phyloP scores from a whole-genome alignment of 305 asterid genomes.

The Fraxinus sp. region DNA sequence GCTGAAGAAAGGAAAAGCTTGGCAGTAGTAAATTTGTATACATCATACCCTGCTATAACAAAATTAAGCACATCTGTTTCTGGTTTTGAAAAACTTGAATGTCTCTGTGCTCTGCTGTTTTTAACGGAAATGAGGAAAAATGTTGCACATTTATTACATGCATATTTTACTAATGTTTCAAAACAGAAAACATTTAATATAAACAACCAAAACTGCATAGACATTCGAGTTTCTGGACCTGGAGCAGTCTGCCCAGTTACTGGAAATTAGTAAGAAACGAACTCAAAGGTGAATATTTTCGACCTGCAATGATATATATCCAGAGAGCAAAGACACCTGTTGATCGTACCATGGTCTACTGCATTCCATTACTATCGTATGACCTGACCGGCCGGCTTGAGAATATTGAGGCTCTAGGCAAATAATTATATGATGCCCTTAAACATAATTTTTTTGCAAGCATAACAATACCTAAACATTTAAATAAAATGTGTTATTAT shows the following conservation, averaged over 20 bases:
- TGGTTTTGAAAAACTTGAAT: background rate
- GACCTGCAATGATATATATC: conserved; percentile 38
- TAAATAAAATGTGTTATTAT: no score
- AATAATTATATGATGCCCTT: no score
- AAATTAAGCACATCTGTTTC: background rate
- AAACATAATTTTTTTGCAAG: no score
- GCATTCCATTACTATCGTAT: no score
- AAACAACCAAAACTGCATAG: background rate
- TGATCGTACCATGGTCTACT: conserved; percentile 37
- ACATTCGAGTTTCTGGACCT: no score
- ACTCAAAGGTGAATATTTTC: conserved; percentile 22
- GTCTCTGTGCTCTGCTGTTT: background rate
- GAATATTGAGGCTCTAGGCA: no score
- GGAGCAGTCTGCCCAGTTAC: background rate
- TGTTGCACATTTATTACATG: background rate
- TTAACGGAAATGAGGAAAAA: background rate
- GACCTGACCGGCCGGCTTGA: no score
- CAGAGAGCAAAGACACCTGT: background rate
- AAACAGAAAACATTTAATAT: background rate
- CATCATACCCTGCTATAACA: background rate
- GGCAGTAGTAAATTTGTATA: background rate
- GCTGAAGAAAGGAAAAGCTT: background rate
- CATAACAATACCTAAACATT: no score
- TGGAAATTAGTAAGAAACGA: background rate
- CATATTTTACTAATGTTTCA: background rate